phyloP scores from a whole-genome alignment of 148 eudicot species.

The Arctostaphylos glauca region DNA sequence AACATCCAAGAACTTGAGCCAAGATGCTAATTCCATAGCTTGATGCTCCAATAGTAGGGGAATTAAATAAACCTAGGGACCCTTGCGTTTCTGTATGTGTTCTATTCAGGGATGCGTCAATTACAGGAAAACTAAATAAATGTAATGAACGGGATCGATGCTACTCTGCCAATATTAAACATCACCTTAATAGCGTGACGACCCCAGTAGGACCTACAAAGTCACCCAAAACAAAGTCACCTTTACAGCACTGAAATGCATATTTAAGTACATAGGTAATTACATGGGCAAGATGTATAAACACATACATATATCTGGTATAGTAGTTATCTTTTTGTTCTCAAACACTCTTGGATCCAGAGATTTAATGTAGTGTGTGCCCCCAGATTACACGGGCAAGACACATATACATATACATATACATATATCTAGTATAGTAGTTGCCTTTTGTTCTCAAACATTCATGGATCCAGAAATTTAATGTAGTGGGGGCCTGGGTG shows the following conservation, averaged over 20 bases:
- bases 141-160: not conserved
- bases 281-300: not conserved
- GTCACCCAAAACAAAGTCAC: not conserved
- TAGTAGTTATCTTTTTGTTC: not conserved
- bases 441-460: no score
- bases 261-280: not conserved
- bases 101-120: not conserved
- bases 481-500: no score
- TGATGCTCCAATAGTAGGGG: not conserved
- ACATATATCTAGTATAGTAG: no score
- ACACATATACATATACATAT: no score
- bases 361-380: no score
- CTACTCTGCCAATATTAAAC: not conserved
- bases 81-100: not conserved
- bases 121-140: not conserved
- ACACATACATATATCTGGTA: not conserved
- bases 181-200: not conserved
- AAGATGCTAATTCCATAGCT: not conserved
- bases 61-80: not conserved
- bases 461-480: no score
- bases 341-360: not conserved
- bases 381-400: no score
- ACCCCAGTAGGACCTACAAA: not conserved
- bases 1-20: constrained; percentile 2
- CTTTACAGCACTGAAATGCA: not conserved